Evolutionary conservation across 1,284 basidiomycete species (phyloP).

Genomic region (Ceratobasidium sp.): DNA sequence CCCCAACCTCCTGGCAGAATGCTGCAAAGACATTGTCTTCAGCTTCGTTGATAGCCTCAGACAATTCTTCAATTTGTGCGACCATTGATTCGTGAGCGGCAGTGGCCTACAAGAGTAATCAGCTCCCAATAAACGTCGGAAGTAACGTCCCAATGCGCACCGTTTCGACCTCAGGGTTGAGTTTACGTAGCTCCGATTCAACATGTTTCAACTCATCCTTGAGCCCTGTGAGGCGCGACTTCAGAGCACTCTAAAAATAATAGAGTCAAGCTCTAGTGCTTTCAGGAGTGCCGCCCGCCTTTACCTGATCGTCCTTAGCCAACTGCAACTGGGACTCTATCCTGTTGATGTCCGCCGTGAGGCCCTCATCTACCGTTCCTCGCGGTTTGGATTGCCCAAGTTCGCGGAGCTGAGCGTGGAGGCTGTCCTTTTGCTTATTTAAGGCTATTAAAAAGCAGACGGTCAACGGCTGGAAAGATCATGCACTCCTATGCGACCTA

Average conservation of each 20-base stretch:
- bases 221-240: slow-evolving; percentile 73
- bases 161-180: slow-evolving; percentile 73
- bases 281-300: slow-evolving; percentile 51
- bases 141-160: slow-evolving; percentile 55
- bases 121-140: neutral
- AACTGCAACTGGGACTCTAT: slow-evolving; percentile 80
- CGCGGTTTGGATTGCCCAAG: slow-evolving; percentile 84
- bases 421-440: slow-evolving; percentile 67
- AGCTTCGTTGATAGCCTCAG: slow-evolving; percentile 73
- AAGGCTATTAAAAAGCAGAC: neutral
- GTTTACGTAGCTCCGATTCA: slow-evolving; percentile 73
- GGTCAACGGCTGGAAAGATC: neutral
- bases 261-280: slow-evolving; percentile 16
- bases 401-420: slow-evolving; percentile 83
- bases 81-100: slow-evolving; percentile 57
- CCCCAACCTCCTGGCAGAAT: slow-evolving; percentile 87
- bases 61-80: slow-evolving; percentile 67
- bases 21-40: slow-evolving; percentile 83
- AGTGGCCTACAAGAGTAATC: slow-evolving; percentile 60
- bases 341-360: slow-evolving; percentile 80
- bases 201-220: slow-evolving; percentile 83
- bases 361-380: slow-evolving; percentile 81
- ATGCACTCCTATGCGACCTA: slow-evolving; percentile 52
- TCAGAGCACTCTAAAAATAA: slow-evolving; percentile 66
- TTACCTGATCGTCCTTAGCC: slow-evolving; percentile 84